Evolutionary conservation across 2,329 filamentous ascomycete species (phyloP).

Genomic region (Colletotrichum godetiae): DNA sequence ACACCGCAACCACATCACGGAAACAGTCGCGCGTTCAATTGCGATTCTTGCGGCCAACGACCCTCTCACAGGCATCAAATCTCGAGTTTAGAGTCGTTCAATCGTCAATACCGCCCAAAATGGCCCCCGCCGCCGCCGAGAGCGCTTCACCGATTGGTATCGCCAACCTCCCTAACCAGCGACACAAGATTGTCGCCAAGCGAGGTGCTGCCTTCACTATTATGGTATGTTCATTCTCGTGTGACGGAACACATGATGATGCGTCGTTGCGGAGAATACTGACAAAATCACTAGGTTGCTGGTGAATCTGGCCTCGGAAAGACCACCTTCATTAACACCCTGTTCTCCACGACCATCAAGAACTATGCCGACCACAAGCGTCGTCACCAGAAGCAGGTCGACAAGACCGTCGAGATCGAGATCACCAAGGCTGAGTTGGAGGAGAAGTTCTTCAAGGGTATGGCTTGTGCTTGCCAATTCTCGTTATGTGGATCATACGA

Average conservation of each 20-base stretch:
- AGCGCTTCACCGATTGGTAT: slow-evolving; percentile 78
- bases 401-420: slow-evolving; percentile 99
- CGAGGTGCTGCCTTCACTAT: slow-evolving; percentile 99
- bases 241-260: neutral
- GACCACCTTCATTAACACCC: slow-evolving; percentile 99
- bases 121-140: slow-evolving; percentile 68
- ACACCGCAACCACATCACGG: slow-evolving; percentile 36
- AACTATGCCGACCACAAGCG: slow-evolving; percentile 99
- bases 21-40: slow-evolving; percentile 34
- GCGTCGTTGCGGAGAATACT: neutral
- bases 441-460: slow-evolving; percentile 99
- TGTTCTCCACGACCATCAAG: slow-evolving; percentile 99
- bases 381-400: slow-evolving; percentile 98
- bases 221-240: slow-evolving; percentile 76
- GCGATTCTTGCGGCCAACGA: slow-evolving; percentile 25
- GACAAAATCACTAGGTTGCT: slow-evolving; percentile 75
- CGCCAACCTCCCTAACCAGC: slow-evolving; percentile 79
- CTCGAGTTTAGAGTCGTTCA: slow-evolving; percentile 34
- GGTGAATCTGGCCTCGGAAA: slow-evolving; percentile 98
- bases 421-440: slow-evolving; percentile 99
- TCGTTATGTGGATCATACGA: slow-evolving; percentile 13
- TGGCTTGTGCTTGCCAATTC: slow-evolving; percentile 23
- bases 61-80: slow-evolving; percentile 21
- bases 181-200: slow-evolving; percentile 80
- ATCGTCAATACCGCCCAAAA: slow-evolving; percentile 50